Conservation (phyloP, 2,329 filamentous ascomycete genomes). For the Sodiomyces alkalinus region DNA sequence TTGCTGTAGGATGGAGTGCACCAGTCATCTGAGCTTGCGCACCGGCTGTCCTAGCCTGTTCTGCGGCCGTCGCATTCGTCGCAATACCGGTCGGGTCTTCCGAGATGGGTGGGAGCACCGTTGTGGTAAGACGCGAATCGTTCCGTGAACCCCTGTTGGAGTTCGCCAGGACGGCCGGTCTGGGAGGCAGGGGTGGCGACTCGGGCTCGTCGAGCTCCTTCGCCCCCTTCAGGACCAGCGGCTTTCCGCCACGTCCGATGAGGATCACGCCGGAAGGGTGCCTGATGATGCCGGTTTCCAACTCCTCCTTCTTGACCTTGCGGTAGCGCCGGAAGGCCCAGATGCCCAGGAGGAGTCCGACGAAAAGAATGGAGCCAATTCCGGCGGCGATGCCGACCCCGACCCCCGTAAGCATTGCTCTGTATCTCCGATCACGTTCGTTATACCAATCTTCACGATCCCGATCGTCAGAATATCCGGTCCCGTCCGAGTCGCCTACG, state of each 20-base stretch:
- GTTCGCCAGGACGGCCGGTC: no score
- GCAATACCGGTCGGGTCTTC: no score
- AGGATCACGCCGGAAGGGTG: neutral
- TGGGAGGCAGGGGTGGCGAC: neutral
- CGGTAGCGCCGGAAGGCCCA: constrained; percentile 4
- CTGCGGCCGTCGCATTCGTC: no score
- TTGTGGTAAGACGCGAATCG: no score
- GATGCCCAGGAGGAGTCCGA: neutral
- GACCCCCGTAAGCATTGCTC: no score
- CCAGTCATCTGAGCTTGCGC: no score
- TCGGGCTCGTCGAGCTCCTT: neutral
- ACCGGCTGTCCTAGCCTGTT: no score
- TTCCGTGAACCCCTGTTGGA: no score
- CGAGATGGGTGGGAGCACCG: no score
- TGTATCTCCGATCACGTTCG: no score
- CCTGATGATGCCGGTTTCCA: neutral
- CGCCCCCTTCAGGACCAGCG: neutral
- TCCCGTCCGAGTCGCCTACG: neutral
- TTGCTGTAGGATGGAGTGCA: no score
- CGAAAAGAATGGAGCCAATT: neutral
- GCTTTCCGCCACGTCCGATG: neutral
- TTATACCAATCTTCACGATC: neutral
- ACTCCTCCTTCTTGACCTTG: constrained; percentile 1
- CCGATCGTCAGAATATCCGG: neutral
- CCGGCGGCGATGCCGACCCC: constrained; percentile 1